Conservation (phyloP, 2,329 filamentous ascomycete genomes). For the Diaporthe vaccinii region DNA sequence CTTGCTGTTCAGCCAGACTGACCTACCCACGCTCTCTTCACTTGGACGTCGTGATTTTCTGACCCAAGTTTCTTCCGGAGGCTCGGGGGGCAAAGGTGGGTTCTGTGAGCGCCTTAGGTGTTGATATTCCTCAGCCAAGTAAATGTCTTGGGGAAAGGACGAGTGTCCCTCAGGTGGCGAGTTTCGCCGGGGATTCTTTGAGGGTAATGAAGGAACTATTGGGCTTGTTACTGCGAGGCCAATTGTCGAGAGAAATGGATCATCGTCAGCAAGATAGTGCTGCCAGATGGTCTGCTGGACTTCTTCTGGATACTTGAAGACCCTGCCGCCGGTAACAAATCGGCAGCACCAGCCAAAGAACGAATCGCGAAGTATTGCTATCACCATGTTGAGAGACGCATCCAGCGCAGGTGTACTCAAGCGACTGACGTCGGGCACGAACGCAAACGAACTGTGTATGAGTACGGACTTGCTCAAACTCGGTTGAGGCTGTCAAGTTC, state of each 20-base stretch:
- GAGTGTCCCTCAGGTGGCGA: not conserved
- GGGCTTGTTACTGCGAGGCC: conserved; percentile 10
- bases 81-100: not conserved
- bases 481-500: too few species aligned
- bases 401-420: not conserved
- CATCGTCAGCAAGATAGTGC: conserved; percentile 60
- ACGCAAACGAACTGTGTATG: not conserved
- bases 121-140: not conserved
- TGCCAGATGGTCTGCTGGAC: conserved; percentile 61
- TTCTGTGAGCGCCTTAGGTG: not conserved
- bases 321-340: conserved; percentile 52
- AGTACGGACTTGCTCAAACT: not conserved
- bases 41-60: not conserved
- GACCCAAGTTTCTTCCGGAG: not conserved
- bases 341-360: conserved; percentile 56
- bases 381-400: conserved; percentile 11
- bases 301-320: conserved; percentile 61
- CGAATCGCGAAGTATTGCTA: conserved; percentile 57
- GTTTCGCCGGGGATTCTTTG: not conserved
- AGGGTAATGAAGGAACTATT: not conserved
- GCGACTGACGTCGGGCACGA: too few species aligned
- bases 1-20: conserved; percentile 9
- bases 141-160: not conserved
- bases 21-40: conserved; percentile 10
- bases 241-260: not conserved